Evolutionary conservation across 1,284 basidiomycete genomes (phyloP).

Genomic region (Anthracocystis walkeri): DNA sequence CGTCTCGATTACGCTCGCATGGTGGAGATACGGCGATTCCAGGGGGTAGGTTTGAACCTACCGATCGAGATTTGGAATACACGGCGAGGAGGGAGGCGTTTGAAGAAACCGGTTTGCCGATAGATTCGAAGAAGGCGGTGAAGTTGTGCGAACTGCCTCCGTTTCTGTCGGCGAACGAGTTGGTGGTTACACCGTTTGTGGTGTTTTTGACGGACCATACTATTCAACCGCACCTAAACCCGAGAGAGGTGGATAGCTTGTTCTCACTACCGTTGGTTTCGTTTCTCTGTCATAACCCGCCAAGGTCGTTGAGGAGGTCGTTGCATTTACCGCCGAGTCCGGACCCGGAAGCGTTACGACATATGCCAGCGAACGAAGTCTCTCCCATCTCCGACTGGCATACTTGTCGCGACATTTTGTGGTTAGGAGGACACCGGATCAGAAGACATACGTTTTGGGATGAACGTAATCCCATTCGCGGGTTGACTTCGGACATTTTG

Average conservation of each 20-base stretch:
- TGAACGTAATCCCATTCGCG: conserved; percentile 61
- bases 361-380: conserved; percentile 55
- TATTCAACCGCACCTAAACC: conserved; percentile 55
- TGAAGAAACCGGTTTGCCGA: conserved; percentile 66
- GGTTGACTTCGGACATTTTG: conserved; percentile 63
- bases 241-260: conserved; percentile 56
- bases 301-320: conserved; percentile 23
- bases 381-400: conserved; percentile 65
- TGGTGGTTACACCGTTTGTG: conserved; percentile 66
- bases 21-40: conserved; percentile 67
- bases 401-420: conserved; percentile 60
- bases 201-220: conserved; percentile 54
- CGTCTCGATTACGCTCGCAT: conserved; percentile 51
- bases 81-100: conserved; percentile 63
- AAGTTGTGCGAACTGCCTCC: conserved; percentile 61
- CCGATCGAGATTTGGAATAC: conserved; percentile 57
- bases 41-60: conserved; percentile 62
- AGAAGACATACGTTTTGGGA: conserved; percentile 66
- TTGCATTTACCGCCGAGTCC: conserved; percentile 39
- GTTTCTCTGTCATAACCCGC: conserved; percentile 59
- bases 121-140: conserved; percentile 44
- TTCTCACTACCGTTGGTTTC: conserved; percentile 62
- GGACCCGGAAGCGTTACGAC: conserved; percentile 32
- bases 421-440: conserved; percentile 54
- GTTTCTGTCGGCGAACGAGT: conserved; percentile 65